A percentile compares a stretch with the other conserved stretches of the same genome.
Evolutionary conservation across 2,329 filamentous ascomycete genomes (phyloP).

Genomic region (Grosmannia penicillata): DNA sequence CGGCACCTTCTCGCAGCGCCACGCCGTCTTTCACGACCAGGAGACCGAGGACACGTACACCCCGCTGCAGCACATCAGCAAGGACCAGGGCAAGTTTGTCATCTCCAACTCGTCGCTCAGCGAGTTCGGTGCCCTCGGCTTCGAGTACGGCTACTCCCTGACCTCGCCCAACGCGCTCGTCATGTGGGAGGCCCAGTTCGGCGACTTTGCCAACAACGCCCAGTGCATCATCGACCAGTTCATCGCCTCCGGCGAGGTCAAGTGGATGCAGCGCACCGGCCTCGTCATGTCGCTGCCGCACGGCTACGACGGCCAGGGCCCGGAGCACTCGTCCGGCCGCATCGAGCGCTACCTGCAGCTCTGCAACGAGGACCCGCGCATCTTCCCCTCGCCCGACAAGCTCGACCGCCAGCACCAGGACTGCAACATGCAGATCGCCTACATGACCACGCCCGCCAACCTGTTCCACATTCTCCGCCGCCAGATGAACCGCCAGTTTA

Average conservation of each 20-base stretch:
- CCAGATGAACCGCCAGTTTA: conserved; percentile 98
- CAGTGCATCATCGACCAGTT: conserved; percentile 99
- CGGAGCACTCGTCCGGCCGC: conserved; percentile 93
- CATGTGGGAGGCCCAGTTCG: conserved; percentile 99
- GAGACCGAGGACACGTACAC: conserved; percentile 88
- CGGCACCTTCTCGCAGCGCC: conserved; percentile 97
- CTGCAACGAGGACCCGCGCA: conserved; percentile 89
- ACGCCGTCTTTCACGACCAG: conserved; percentile 95
- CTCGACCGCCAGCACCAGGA: conserved; percentile 96
- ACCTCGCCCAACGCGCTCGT: conserved; percentile 94
- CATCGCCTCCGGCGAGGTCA: conserved; percentile 90
- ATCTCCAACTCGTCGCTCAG: conserved; percentile 88
- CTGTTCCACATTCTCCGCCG: conserved; percentile 91
- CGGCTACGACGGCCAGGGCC: conserved; percentile 95
- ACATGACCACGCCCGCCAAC: conserved; percentile 93
- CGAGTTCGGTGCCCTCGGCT: conserved; percentile 64
- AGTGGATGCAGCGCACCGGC: conserved; percentile 97
- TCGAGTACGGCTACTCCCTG: conserved; percentile 96
- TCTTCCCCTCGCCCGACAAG: conserved; percentile 80
- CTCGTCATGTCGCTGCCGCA: conserved; percentile 93
- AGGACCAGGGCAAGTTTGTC: conserved; percentile 89
- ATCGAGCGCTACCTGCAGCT: conserved; percentile 96
- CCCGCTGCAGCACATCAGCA: conserved; percentile 73
- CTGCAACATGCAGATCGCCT: conserved; percentile 97
- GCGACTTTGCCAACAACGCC: conserved; percentile 98